phyloP scores from a whole-genome alignment of 1,139 yeast genomes.

The Saccharomyces hybrid region DNA sequence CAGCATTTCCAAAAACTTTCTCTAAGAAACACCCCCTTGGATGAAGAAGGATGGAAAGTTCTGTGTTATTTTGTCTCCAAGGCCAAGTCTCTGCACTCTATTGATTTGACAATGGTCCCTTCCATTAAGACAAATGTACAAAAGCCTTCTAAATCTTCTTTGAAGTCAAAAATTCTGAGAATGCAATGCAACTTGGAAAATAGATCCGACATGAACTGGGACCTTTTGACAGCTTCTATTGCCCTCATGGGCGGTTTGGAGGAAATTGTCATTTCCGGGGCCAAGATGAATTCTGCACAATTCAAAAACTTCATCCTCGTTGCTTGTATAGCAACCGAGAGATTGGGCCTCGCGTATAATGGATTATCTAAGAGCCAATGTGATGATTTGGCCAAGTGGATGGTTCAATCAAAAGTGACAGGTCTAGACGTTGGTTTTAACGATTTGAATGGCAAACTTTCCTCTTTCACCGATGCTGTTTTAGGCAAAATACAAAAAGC shows the following conservation, averaged over 20 bases:
- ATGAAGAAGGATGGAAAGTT: slow-evolving; percentile 61
- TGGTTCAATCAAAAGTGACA: slow-evolving; percentile 27
- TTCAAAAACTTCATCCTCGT: slow-evolving; percentile 51
- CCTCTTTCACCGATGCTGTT: slow-evolving; percentile 41
- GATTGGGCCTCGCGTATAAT: slow-evolving; percentile 65
- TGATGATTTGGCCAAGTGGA: slow-evolving; percentile 46
- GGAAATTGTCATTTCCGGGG: slow-evolving; percentile 63
- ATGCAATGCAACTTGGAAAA: slow-evolving; percentile 54
- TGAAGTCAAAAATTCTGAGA: slow-evolving; percentile 31
- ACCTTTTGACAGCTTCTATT: slow-evolving; percentile 57
- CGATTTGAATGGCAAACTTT: slow-evolving; percentile 50
- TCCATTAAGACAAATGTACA: slow-evolving; percentile 50
- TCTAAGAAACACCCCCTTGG: slow-evolving; percentile 61
- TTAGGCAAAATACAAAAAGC: slow-evolving; percentile 22
- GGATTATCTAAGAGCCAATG: slow-evolving; percentile 46
- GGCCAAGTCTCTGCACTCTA: slow-evolving; percentile 40
- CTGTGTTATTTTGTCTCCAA: slow-evolving; percentile 61
- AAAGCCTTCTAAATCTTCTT: slow-evolving; percentile 36
- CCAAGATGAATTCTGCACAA: slow-evolving; percentile 49
- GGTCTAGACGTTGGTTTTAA: slow-evolving; percentile 71
- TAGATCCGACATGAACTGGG: slow-evolving; percentile 71
- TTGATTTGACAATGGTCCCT: slow-evolving; percentile 70
- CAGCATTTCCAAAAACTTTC: slow-evolving; percentile 58
- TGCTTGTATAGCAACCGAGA: slow-evolving; percentile 42
- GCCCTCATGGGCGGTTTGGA: slow-evolving; percentile 69